phyloP scores from a whole-genome alignment of 176 grass and related monocot species.

The Olyra latifolia region DNA sequence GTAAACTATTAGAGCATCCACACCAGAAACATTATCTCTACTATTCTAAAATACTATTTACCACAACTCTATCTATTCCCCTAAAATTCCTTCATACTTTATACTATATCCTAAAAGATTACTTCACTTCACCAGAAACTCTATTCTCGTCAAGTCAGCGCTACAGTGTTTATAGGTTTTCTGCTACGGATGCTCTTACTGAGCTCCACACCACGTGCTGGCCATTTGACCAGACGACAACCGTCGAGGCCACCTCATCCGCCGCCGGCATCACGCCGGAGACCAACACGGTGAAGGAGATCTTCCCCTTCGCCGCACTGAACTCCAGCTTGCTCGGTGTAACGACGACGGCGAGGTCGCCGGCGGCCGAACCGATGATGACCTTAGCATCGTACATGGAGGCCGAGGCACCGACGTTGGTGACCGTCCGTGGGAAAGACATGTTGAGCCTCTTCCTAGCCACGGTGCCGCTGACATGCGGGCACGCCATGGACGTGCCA shows the following conservation, averaged over 20 bases:
- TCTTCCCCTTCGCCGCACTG: not conserved
- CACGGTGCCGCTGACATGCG: constrained; percentile 11
- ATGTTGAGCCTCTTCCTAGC: constrained; percentile 10
- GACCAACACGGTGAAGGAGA: constrained; percentile 25
- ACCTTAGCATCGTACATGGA: constrained; percentile 28
- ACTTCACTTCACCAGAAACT: too few species aligned
- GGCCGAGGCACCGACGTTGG: constrained; percentile 35
- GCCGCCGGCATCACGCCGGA: not conserved
- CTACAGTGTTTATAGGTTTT: too few species aligned
- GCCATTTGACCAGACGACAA: constrained; percentile 41
- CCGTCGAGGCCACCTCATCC: constrained; percentile 21
- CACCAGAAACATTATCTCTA: too few species aligned
- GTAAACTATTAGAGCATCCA: too few species aligned
- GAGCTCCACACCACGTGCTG: constrained; percentile 22
- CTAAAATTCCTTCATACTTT: too few species aligned
- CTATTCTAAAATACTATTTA: too few species aligned
- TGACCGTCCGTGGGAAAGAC: constrained; percentile 42
- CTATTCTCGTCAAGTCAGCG: too few species aligned
- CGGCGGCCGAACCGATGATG: not conserved
- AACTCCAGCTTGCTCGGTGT: constrained; percentile 26
- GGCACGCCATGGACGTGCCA: constrained; percentile 52
- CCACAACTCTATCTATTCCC: too few species aligned
- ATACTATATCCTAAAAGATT: too few species aligned
- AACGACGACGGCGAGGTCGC: not conserved
- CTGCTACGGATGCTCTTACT: too few species aligned